Base-by-base conservation (phyloP, 257 asterid species). In the Agastache rugosa region DNA sequence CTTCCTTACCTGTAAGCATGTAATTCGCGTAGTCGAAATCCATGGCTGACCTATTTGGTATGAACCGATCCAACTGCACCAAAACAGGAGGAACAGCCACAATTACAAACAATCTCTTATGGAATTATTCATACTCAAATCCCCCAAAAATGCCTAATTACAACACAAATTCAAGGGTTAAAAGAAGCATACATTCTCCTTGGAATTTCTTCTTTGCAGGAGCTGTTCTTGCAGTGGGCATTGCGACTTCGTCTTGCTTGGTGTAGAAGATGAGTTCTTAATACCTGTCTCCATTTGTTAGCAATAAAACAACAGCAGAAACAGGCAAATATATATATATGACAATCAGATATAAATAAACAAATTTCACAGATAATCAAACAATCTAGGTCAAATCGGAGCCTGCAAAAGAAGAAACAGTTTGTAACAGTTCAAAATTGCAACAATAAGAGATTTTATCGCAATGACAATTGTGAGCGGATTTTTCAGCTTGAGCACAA, bases 1-100 rank as follows among this genome's bases (percentile, higher is more conserved):
- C 96, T 82, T 90, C 95, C 97, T 93, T 82, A 69, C 89, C 96
- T 4, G 97, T 92, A 15, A 94, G 88, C 97, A 94, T 94, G 88
- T 82, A 88, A 75, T 87, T 94, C 0, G 97, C 98, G 39, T 83
- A 94, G 63, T 90, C 97, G 11, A 92, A 85, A 74, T 94, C 97
- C 89, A 95, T 95, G 0, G 98, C 99, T 2, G 98, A 95, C 76
- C 98, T 87, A 64, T 95, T 95, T 6, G 99, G 99, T 48, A 95
- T 95, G 87, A 95, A 95, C 62, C 99, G 90, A 75, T 95, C 99
- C 91, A 92, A 82, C 99, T 92, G 89, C 50, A 60, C 11, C 65
- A 29, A 60, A 59, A 53, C 0, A 14, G 51, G n/a, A 44, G 8
- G n/a, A 55, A 23, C 10, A 20, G 11, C 9, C 41, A 27, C 41